Conservation (phyloP, 176 grass and related monocot genomes). For the Typha latifolia region DNA sequence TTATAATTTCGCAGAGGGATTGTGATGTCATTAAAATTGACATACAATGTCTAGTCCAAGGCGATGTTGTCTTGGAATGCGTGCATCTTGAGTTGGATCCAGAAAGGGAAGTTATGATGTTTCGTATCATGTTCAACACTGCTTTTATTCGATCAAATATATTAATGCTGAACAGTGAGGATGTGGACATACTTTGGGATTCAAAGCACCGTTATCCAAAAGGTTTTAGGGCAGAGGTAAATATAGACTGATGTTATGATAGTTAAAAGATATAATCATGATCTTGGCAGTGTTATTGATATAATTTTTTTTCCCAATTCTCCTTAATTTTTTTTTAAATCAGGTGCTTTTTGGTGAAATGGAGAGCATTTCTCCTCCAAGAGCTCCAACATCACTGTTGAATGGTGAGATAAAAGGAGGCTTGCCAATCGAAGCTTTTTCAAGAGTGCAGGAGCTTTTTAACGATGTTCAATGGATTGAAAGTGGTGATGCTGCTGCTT, state of each 20-base stretch:
- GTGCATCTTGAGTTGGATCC: constrained; percentile 94
- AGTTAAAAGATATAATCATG: neutral
- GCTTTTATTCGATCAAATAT: constrained; percentile 93
- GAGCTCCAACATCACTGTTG: constrained; percentile 63
- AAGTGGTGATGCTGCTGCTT: constrained; percentile 77
- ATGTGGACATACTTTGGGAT: constrained; percentile 92
- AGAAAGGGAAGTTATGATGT: constrained; percentile 98
- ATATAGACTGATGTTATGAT: neutral
- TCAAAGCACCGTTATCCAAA: constrained; percentile 71
- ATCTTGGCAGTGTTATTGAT: neutral
- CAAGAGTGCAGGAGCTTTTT: constrained; percentile 95
- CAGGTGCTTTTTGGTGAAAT: constrained; percentile 96
- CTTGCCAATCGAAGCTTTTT: constrained; percentile 95
- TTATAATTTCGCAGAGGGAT: constrained; percentile 55
- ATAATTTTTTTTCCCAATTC: neutral
- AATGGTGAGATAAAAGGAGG: constrained; percentile 90
- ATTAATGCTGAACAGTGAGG: constrained; percentile 85
- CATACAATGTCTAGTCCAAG: constrained; percentile 93
- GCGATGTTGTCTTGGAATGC: constrained; percentile 95
- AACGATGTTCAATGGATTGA: constrained; percentile 82
- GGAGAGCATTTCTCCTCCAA: constrained; percentile 61
- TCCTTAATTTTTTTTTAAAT: constrained; percentile 17
- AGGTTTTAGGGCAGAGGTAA: constrained; percentile 91
- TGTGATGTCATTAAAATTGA: constrained; percentile 98
- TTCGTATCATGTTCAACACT: constrained; percentile 96